Evolutionary conservation across 2,329 filamentous ascomycete genomes (phyloP), one percentile per base, ranked within the genome.

Genomic region (Exophiala xenobiotica): DNA sequence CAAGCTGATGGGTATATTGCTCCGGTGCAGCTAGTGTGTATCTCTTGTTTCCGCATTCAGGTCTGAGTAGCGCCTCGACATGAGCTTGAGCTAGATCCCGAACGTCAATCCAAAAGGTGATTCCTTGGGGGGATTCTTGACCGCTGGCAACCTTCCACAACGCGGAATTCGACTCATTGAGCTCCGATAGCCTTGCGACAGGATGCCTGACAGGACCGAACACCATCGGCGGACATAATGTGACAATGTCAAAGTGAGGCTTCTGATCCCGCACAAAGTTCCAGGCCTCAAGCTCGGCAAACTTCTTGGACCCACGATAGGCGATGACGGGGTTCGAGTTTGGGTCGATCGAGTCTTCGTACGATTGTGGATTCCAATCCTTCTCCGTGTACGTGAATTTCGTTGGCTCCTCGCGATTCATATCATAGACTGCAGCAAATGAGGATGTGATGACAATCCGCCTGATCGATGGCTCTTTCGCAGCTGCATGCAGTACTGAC

Each of bases 401-500:
- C 18, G 48, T 37, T 7, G 48, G 22, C 23, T 37, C 66, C 67
- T 35, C 67, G 51, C 24, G 64, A 62, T 1, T 69, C 54, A 58
- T 85, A 57, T 85, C 73, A 39, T 85, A 62, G n/a, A 87, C 83
- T 0, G 82, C 74, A 12, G 83, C 83, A 60, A 86, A 87, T 2
- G 82, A 86, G 2, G 82, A 86, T 0, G 83, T 86, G 55, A 87
- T 78, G 39, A 83, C 83, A n/a, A 95, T 86, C 54, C 84, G 79
- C 71, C 85, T 87, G 42, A 95, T 86, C 64, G 64, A 79, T 58
- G 81, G 80, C 53, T 70, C 71, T 60, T 77, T 76, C 65, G 82
- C 82, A 64, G 83, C 78, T 3, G 78, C 78, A 59, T 79, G 81
- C 54, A 85, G 65, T 46, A 85, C 78, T 11, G 80, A 80, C 0